Conservation (phyloP, 345 rosid genomes). For the Salix suchowensis region DNA sequence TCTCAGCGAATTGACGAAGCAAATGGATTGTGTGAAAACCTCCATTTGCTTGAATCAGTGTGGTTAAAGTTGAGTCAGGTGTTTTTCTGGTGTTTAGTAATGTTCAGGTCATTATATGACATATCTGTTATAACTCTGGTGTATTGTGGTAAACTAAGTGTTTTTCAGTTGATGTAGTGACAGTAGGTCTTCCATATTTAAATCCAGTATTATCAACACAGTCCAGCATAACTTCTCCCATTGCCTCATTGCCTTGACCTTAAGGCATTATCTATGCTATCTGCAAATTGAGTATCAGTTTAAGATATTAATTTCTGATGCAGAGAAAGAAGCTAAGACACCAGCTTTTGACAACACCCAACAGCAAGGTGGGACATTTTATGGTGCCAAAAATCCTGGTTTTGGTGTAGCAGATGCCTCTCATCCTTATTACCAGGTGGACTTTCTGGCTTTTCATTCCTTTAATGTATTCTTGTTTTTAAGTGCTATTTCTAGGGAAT, state of each 20-base stretch:
- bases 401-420: slow-evolving; percentile 30
- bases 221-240: not conserved
- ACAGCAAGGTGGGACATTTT: slow-evolving; percentile 24
- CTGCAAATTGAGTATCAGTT: not conserved
- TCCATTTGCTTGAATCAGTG: not conserved
- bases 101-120: not conserved
- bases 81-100: not conserved
- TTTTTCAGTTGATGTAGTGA: not conserved
- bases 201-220: not conserved
- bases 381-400: slow-evolving; percentile 30
- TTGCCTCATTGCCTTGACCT: not conserved
- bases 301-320: slow-evolving; percentile 7
- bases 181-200: not conserved
- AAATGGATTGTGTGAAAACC: not conserved
- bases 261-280: not conserved
- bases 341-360: slow-evolving; percentile 39
- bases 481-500: not conserved
- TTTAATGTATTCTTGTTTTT: not conserved
- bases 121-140: not conserved
- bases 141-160: not conserved
- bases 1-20: not conserved
- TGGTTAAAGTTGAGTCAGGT: not conserved
- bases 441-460: slow-evolving; percentile 3
- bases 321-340: slow-evolving; percentile 51
- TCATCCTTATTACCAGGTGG: slow-evolving; percentile 48